Evolutionary conservation across 2,329 filamentous ascomycete species (phyloP), one percentile per base, ranked within the genome.

Genomic region (Xylaria digitata): DNA sequence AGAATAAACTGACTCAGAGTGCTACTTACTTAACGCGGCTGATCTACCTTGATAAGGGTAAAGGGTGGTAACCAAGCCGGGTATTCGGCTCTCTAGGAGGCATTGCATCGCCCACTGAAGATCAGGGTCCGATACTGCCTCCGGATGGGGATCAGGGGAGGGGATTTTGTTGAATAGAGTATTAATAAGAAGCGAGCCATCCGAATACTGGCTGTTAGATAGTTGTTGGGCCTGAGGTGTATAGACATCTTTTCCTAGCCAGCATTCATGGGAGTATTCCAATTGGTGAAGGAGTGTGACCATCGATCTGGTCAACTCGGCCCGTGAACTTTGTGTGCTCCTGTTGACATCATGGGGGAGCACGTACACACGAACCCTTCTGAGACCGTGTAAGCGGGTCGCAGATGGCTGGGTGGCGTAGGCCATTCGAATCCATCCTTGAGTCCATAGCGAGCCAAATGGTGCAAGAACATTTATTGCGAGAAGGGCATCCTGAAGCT

Each of bases 1-100:
- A 19, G 21, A 42, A 55, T 6, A 55, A 55, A 15, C 17, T 6
- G 15, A 5, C 34, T n/a, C 9, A 1, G 37, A n/a, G n/a, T 26
- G n/a, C 26, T 43, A 43, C 53, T 23, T 30, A 55, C 53, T 97
- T 32, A 90, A 77, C 3, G 92, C 92, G 0, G 91, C 90, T 0
- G 94, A 95, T 50, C 90, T 86, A 57, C 90, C 86, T 77, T 98
- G 95, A 73, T 97, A 96, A 0, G 87, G 84, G 75, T 96, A 92
- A 0, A 97, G 81, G 0, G 80, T 80, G 0, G 92, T 92, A 15
- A 78, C 85, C 5, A 94, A 77, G 0, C 90, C 91, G 1, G 79
- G 74, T 0, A 92, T 72, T 13, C 80, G 73, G 73, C 84, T 83
- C 40, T 82, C 75, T 53, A 92, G 75, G 1, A 94, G 76, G 30